phyloP scores from a whole-genome alignment of 768 basidiomycete species.

The Fibroporia radiculosa region DNA sequence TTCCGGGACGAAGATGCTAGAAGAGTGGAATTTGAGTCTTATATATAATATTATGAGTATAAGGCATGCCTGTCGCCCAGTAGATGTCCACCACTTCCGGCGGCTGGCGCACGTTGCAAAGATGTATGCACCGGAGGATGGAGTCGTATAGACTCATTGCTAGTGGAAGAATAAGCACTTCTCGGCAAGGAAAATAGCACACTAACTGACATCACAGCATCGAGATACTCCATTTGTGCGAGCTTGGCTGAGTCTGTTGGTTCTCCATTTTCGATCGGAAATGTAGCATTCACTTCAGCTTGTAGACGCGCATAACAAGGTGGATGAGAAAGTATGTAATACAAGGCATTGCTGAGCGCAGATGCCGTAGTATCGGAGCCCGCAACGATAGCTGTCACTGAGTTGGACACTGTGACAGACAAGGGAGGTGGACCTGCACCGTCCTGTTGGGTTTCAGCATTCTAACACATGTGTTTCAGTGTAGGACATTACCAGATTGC shows the following conservation, averaged over 20 bases:
- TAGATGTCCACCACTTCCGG: constrained; percentile 23
- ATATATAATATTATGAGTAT: constrained; percentile 2
- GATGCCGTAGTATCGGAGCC: constrained; percentile 43
- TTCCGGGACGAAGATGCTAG: constrained; percentile 32
- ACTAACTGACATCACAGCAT: constrained; percentile 26
- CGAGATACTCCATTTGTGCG: constrained; percentile 26
- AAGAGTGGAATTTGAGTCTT: background rate
- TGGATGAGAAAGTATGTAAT: constrained; percentile 32
- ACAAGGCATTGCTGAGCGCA: constrained; percentile 31
- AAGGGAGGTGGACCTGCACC: constrained; percentile 16
- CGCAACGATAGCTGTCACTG: constrained; percentile 32
- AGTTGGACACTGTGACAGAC: constrained; percentile 27
- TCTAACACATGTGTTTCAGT: background rate
- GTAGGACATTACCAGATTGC: background rate
- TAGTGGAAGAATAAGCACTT: constrained; percentile 15
- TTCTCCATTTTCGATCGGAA: constrained; percentile 21
- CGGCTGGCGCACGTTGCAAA: constrained; percentile 30
- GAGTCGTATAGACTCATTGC: constrained; percentile 41
- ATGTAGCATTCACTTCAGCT: constrained; percentile 32
- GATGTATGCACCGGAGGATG: constrained; percentile 35
- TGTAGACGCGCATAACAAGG: constrained; percentile 28
- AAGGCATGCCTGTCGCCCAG: constrained; percentile 26
- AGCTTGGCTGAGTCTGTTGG: constrained; percentile 2
- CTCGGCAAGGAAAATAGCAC: background rate
- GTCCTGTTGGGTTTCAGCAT: background rate